phyloP scores from a whole-genome alignment of 31 red algal genomes.

The Porphyra umbilicalis region DNA sequence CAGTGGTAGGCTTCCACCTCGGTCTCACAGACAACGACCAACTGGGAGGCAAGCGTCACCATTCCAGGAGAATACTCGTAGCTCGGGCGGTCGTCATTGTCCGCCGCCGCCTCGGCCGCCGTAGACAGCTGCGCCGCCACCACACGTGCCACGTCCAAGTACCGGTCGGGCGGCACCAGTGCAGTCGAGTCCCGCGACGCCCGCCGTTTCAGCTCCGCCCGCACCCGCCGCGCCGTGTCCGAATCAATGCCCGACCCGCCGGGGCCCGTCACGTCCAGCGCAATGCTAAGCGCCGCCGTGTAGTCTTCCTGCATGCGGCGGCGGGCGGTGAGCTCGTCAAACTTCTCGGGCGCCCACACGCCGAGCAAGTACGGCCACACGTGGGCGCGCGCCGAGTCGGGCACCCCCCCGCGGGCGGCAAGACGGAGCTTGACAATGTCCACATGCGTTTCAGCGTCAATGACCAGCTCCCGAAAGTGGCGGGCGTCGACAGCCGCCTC shows the following conservation, averaged over 20 bases:
- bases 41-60: conserved; percentile 59
- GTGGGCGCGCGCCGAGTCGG: conserved; percentile 30
- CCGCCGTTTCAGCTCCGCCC: conserved; percentile 20
- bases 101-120: background rate
- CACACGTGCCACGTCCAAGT: background rate
- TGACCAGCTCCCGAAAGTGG: conserved; percentile 8
- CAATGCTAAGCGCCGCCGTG: conserved; percentile 4
- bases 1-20: conserved; percentile 61
- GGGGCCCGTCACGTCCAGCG: conserved; percentile 8
- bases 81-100: background rate
- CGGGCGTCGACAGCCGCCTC: background rate
- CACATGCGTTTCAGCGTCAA: conserved; percentile 72
- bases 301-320: conserved; percentile 13
- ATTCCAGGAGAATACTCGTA: conserved; percentile 53
- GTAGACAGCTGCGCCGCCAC: background rate
- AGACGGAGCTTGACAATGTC: conserved; percentile 60
- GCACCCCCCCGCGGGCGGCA: conserved; percentile 50
- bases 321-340: conserved; percentile 29
- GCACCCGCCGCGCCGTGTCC: conserved; percentile 32
- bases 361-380: conserved; percentile 75
- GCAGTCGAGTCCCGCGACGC: background rate
- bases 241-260: background rate
- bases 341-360: conserved; percentile 41
- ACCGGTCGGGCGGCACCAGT: background rate
- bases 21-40: conserved; percentile 44